Conservation (phyloP, 2,329 filamentous ascomycete species). For the Fusarium camptoceras region DNA sequence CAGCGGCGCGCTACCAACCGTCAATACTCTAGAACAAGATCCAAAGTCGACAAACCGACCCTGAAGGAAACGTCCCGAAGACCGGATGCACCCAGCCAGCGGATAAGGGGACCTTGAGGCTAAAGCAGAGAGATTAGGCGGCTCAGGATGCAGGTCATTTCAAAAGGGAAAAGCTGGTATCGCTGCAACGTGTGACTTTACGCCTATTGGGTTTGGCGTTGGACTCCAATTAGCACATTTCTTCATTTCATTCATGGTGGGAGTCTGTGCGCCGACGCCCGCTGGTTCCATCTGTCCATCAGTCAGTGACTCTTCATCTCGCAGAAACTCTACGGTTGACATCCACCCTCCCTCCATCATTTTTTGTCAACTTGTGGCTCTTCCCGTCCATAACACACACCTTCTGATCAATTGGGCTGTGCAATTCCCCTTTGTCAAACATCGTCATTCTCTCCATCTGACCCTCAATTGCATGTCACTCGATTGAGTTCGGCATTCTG, state of each 20-base stretch:
- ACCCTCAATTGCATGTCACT: constrained; percentile 19
- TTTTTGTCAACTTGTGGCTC: neutral
- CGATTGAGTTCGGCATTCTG: neutral
- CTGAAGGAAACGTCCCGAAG: constrained; percentile 29
- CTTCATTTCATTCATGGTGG: constrained; percentile 31
- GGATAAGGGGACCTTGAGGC: constrained; percentile 29
- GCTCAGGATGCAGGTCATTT: constrained; percentile 23
- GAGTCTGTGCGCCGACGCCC: constrained; percentile 39
- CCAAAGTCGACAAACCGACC: constrained; percentile 7
- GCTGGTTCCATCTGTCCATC: constrained; percentile 22
- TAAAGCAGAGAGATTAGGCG: constrained; percentile 34
- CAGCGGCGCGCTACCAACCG: constrained; percentile 18
- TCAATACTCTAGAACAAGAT: constrained; percentile 1
- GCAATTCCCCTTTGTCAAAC: constrained; percentile 4
- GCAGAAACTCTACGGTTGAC: constrained; percentile 20
- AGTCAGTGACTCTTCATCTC: constrained; percentile 22
- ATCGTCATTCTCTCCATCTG: constrained; percentile 13
- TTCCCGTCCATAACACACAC: constrained; percentile 23
- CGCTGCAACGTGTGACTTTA: constrained; percentile 35
- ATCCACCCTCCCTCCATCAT: constrained; percentile 11
- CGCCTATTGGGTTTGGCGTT: constrained; percentile 21
- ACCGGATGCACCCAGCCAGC: constrained; percentile 32
- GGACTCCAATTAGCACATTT: neutral
- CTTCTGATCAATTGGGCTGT: neutral
- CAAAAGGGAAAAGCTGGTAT: constrained; percentile 23